Evolutionary conservation across 23 red algal species (phyloP).

Genomic region (Gracilaria domingensis): DNA sequence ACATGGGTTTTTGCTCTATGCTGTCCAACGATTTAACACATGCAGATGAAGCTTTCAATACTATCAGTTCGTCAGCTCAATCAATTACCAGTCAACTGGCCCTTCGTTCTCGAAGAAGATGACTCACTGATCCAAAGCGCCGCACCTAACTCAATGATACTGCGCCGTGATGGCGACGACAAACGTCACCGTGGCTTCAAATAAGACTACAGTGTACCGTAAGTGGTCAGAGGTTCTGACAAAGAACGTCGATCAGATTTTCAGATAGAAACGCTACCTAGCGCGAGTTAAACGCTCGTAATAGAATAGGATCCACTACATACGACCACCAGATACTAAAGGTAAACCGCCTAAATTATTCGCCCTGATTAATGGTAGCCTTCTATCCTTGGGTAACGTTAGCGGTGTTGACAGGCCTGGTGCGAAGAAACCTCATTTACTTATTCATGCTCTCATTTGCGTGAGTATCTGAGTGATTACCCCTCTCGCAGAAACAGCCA

Average conservation of each 20-base stretch:
- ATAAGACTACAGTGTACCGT: not conserved
- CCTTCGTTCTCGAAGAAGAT: not conserved
- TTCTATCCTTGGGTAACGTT: too few species aligned
- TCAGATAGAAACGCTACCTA: not conserved
- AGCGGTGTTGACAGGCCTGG: too few species aligned
- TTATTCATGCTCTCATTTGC: conserved; percentile 23
- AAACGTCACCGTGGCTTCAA: not conserved
- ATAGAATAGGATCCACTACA: conserved; percentile 21
- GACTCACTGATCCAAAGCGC: not conserved
- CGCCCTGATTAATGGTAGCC: not conserved
- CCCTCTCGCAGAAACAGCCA: conserved; percentile 63
- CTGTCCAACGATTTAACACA: not conserved
- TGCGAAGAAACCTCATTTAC: too few species aligned
- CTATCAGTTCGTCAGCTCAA: not conserved
- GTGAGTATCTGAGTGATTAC: conserved; percentile 62
- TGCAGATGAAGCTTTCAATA: not conserved
- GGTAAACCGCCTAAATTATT: conserved; percentile 9
- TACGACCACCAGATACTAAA: not conserved
- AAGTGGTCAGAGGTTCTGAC: not conserved
- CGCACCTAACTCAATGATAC: not conserved
- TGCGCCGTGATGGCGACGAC: not conserved
- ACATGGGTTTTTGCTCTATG: not conserved
- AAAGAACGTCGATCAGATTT: not conserved
- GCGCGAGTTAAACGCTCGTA: conserved; percentile 1
- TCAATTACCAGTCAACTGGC: not conserved